Base-by-base conservation (phyloP, 2,329 filamentous ascomycete species). In the Pseudofabraea citricarpa region DNA sequence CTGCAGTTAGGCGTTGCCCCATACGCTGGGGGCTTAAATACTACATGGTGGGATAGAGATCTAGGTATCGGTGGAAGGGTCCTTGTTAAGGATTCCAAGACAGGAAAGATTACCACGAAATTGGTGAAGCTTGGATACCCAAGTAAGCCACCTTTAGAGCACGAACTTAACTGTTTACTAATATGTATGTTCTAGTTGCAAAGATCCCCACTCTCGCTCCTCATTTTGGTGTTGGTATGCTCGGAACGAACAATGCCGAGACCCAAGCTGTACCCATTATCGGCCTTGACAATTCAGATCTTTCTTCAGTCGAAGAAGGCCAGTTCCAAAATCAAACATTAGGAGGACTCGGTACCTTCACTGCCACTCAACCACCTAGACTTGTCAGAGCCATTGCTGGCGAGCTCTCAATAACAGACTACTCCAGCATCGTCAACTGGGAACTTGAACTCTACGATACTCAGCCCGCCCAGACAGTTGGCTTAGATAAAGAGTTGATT, bases 11-110 rank as follows among this genome's bases (percentile, higher is more conserved):
- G 88, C 19, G 88, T 97, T 41, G 90, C 93, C 2, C 93, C 87
- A 1, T 98, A 97, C 62, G 91, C 90, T 8, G 91, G 93, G 40
- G 90, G 74, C 2, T 69, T 97, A 49, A 93, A 90, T 61, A 73
- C 75, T 50, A 97, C 93, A 1, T 97, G 93, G 93, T 97, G 90
- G 91, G 93, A 97, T 64, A 81, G 93, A 27, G 93, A 98, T 64
- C 75, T 98, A 40, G 84, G 87, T 52, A 86, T 97, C 56, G 93
- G 90, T 51, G 93, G 93, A 29, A 77, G 90, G 35, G 91, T 97
- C 4, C 73, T 97, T 38, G 83, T 97, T 36, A 86, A 83, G 51
- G 83, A 95, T 55, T 62, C 74, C 4, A 67, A 72, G 37, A 78
- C 79, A 2, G 85, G 85, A 53, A 94, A 91, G 74, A 88, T 94